These are phyloP conservation scores for Halophytophthora polymorphica DNA, from an alignment of 352 stramenopile genomes.

Conservation along the genomic window DNA sequence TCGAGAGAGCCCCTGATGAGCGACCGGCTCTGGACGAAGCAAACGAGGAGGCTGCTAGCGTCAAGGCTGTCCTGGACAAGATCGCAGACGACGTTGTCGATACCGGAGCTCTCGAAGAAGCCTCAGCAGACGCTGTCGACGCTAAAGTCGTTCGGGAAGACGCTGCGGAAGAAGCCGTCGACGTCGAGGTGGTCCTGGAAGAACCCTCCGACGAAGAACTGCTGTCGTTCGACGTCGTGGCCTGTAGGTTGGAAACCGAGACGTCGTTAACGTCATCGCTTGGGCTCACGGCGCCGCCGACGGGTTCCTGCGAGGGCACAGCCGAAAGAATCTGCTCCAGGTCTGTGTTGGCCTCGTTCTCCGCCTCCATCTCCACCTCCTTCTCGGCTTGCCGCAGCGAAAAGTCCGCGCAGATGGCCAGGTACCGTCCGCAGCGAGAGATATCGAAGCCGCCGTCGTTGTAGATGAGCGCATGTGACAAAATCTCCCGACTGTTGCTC, in stretches of 20 bases:
- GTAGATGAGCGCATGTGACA: constrained; percentile 95
- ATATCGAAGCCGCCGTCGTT: constrained; percentile 98
- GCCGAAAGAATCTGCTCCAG: constrained; percentile 70
- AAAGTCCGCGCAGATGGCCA: constrained; percentile 95
- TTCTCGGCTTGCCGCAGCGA: constrained; percentile 87
- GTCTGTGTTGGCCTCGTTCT: constrained; percentile 69
- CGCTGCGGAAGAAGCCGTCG: no score
- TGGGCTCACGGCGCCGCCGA: constrained; percentile 44
- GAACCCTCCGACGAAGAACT: constrained; percentile 38
- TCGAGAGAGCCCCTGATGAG: no score
- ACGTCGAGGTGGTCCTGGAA: no score
- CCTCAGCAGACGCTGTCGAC: constrained; percentile 10
- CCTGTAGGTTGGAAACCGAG: constrained; percentile 39
- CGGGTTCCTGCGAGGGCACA: constrained; percentile 52
- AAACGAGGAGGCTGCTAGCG: no score
- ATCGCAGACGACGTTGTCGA: no score
- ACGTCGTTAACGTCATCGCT: constrained; percentile 69
- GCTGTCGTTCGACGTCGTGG: constrained; percentile 30
- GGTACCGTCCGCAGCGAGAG: constrained; percentile 91
- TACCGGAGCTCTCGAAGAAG: background rate
- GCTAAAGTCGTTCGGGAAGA: no score
- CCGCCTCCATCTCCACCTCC: constrained; percentile 77
- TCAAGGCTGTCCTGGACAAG: no score
- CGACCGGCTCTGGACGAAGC: no score
- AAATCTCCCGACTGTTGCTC: constrained; percentile 77